These are phyloP conservation scores for Pleurotus sapidus DNA, from an alignment of 768 basidiomycete genomes.

Conservation along the genomic window DNA sequence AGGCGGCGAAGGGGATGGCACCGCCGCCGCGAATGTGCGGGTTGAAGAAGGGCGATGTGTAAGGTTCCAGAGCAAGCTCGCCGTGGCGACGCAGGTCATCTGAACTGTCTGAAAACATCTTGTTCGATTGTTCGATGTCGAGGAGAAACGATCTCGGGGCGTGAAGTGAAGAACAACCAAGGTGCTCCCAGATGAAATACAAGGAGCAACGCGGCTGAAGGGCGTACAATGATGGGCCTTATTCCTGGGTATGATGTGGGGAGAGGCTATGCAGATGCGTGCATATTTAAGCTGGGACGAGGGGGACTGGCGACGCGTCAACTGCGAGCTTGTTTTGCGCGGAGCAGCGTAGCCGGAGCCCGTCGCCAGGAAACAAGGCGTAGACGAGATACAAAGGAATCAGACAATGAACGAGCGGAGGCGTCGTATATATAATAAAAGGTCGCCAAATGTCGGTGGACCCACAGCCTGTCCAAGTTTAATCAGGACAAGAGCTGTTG, in stretches of 20 bases:
- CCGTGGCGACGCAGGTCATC: background rate
- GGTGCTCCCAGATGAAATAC: background rate
- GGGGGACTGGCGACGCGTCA: background rate
- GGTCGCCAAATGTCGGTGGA: background rate
- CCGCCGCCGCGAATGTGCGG: background rate
- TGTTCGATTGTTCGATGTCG: background rate
- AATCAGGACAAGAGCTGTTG: background rate
- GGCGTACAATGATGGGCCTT: conserved; percentile 5
- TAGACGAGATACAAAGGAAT: background rate
- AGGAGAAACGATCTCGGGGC: background rate
- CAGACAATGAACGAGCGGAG: background rate
- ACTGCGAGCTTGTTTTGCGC: background rate
- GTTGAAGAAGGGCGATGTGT: background rate
- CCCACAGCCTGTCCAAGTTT: background rate
- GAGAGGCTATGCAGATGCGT: background rate
- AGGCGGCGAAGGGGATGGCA: background rate
- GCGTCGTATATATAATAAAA: background rate
- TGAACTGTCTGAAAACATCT: background rate
- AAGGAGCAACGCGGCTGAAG: background rate
- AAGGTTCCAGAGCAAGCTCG: background rate
- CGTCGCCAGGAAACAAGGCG: conserved; percentile 1
- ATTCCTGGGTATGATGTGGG: background rate
- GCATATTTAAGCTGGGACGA: background rate
- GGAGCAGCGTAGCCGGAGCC: background rate
- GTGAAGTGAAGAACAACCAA: background rate